These are phyloP conservation scores for Trametes cinnabarina DNA, from an alignment of 768 basidiomycete genomes.

Conservation along the genomic window DNA sequence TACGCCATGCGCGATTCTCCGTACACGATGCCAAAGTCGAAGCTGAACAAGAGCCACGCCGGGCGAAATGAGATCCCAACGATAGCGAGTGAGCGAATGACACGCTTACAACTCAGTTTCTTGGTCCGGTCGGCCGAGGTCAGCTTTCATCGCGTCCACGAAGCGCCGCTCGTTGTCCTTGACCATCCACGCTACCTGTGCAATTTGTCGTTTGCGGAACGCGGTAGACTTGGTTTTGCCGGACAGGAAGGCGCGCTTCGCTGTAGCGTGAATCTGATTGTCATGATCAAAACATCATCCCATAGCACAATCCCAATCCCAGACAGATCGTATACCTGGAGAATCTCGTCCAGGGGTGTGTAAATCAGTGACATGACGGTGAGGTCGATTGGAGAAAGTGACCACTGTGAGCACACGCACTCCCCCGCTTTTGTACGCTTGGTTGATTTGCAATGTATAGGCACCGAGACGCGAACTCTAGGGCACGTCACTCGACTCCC, in stretches of 20 bases:
- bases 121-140: constrained; percentile 59
- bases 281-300: too few relatives aligned
- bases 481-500: neutral
- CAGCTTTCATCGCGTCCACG: constrained; percentile 53
- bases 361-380: neutral
- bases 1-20: constrained; percentile 53
- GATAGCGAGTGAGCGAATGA: neutral
- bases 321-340: constrained; percentile 22
- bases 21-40: constrained; percentile 58
- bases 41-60: constrained; percentile 35
- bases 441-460: neutral
- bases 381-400: neutral
- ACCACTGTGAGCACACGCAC: neutral
- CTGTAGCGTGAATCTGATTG: constrained; percentile 51
- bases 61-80: too few relatives aligned
- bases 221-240: constrained; percentile 65
- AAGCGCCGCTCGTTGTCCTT: constrained; percentile 68
- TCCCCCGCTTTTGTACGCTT: neutral
- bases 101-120: constrained; percentile 52
- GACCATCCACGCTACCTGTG: constrained; percentile 67
- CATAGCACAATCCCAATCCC: too few relatives aligned
- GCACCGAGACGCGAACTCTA: neutral
- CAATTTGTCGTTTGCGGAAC: constrained; percentile 71
- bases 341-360: constrained; percentile 24
- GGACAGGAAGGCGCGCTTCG: constrained; percentile 55